Evolutionary conservation across 768 basidiomycete species (phyloP).

Genomic region (Polyporus arcularius): DNA sequence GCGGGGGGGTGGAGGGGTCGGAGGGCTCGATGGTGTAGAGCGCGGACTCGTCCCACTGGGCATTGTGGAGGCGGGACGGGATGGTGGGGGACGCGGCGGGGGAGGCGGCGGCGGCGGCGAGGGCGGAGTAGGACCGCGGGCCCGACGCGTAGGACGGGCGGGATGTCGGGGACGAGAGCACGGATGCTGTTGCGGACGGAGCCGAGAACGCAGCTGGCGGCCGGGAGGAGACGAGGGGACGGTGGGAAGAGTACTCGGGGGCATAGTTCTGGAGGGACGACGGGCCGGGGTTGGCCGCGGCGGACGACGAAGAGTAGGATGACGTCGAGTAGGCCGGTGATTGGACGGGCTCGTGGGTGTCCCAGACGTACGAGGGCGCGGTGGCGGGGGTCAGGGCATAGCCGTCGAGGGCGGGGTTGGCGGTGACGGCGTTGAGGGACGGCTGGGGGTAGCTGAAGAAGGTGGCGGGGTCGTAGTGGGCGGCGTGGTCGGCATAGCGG

Average conservation of each 20-base stretch:
- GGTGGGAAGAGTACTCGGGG: slow-evolving; percentile 9
- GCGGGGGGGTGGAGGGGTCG: slow-evolving; percentile 6
- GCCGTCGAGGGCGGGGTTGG: slow-evolving; percentile 4
- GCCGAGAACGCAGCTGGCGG: not conserved
- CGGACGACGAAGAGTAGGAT: slow-evolving; percentile 1
- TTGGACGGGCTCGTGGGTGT: slow-evolving; percentile 10
- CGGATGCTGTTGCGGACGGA: not conserved
- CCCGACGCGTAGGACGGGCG: slow-evolving; percentile 7
- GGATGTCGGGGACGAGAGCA: not conserved
- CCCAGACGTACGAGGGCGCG: slow-evolving; percentile 9
- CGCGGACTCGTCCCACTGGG: slow-evolving; percentile 9
- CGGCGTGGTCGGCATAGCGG: slow-evolving; percentile 12
- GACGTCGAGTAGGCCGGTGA: slow-evolving; percentile 12
- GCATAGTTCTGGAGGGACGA: slow-evolving; percentile 6
- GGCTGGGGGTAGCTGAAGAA: slow-evolving; percentile 13
- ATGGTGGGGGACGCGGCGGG: not conserved
- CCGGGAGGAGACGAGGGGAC: slow-evolving; percentile 1
- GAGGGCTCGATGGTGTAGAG: slow-evolving; percentile 21
- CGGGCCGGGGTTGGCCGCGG: slow-evolving; percentile 2
- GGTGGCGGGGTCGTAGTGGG: slow-evolving; percentile 15
- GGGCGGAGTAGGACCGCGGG: slow-evolving; percentile 7
- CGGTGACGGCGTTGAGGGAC: slow-evolving; percentile 8
- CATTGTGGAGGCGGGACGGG: slow-evolving; percentile 15
- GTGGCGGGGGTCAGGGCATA: not conserved
- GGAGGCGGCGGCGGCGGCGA: slow-evolving; percentile 4